phyloP scores from a whole-genome alignment of 2,329 filamentous ascomycete genomes.

The Cordyceps tenuipes region DNA sequence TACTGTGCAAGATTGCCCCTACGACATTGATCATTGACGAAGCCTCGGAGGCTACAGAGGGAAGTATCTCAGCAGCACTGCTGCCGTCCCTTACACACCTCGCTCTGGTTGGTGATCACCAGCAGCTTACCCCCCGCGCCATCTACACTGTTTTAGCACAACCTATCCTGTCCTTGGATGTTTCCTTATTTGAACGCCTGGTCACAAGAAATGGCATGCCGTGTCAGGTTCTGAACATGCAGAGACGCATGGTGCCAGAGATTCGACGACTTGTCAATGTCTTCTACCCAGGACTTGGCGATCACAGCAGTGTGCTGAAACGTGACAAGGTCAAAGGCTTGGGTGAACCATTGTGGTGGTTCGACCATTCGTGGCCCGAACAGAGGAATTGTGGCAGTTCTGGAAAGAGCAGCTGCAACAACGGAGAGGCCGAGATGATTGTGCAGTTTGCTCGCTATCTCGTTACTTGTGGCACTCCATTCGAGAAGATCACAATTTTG shows the following conservation, averaged over 20 bases:
- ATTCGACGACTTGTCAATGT: slow-evolving; percentile 36
- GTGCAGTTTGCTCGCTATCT: slow-evolving; percentile 65
- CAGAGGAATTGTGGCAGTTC: slow-evolving; percentile 51
- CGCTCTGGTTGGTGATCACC: slow-evolving; percentile 65
- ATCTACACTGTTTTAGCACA: slow-evolving; percentile 50
- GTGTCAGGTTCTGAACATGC: slow-evolving; percentile 56
- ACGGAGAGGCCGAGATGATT: slow-evolving; percentile 67
- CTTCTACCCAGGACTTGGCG: slow-evolving; percentile 37
- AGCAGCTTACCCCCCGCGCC: slow-evolving; percentile 66
- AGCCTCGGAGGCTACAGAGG: slow-evolving; percentile 67
- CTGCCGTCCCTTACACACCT: slow-evolving; percentile 45
- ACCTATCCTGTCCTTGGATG: slow-evolving; percentile 56
- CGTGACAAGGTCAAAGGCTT: slow-evolving; percentile 32
- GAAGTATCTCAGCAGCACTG: slow-evolving; percentile 44
- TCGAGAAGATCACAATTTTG: slow-evolving; percentile 63
- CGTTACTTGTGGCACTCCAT: slow-evolving; percentile 52
- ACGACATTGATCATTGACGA: slow-evolving; percentile 69
- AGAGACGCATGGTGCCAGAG: slow-evolving; percentile 50
- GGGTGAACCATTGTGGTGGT: slow-evolving; percentile 31
- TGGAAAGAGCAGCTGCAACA: slow-evolving; percentile 52
- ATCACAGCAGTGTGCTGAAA: slow-evolving; percentile 34
- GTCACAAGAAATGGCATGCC: slow-evolving; percentile 52
- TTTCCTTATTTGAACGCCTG: slow-evolving; percentile 74
- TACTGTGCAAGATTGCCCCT: slow-evolving; percentile 59
- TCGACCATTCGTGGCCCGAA: slow-evolving; percentile 52